Percentiles rank a stretch among this genome's conserved stretches.
Evolutionary conservation across 192 early-diverging fungal species (phyloP).

Genomic region (Coemansia sp.): DNA sequence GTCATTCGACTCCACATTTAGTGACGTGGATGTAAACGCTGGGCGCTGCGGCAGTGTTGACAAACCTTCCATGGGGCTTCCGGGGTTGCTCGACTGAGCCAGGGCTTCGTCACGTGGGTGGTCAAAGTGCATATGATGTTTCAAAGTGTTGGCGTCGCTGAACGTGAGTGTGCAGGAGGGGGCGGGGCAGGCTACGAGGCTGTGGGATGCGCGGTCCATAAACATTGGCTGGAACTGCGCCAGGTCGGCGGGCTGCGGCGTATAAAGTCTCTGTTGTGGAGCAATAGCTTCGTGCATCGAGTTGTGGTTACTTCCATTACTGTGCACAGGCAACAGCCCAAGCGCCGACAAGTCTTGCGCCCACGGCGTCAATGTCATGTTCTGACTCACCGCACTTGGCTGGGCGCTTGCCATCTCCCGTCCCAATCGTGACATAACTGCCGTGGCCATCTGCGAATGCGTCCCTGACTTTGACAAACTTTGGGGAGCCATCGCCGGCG

Average conservation of each 20-base stretch:
- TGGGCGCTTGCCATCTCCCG: slow-evolving; percentile 7
- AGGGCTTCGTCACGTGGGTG: slow-evolving; percentile 22
- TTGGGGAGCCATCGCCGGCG: slow-evolving; percentile 12
- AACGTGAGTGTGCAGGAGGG: slow-evolving; percentile 24
- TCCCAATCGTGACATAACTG: slow-evolving; percentile 30
- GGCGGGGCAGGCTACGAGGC: slow-evolving; percentile 21
- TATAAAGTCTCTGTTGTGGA: slow-evolving; percentile 11
- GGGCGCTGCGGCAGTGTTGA: slow-evolving; percentile 23
- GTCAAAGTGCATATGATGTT: slow-evolving; percentile 41
- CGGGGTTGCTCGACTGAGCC: slow-evolving; percentile 29
- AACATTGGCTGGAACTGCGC: slow-evolving; percentile 34
- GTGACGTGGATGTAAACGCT: background rate
- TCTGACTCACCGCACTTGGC: background rate
- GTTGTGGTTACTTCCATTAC: slow-evolving; percentile 4
- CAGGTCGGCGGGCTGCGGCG: slow-evolving; percentile 36
- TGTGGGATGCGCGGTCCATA: slow-evolving; percentile 1
- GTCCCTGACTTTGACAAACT: slow-evolving; percentile 18
- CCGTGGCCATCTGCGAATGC: slow-evolving; percentile 44
- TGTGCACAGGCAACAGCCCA: slow-evolving; percentile 17
- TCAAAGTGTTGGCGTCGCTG: slow-evolving; percentile 40
- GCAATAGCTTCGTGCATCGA: slow-evolving; percentile 6
- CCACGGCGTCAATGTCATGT: slow-evolving; percentile 17
- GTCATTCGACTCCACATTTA: slow-evolving; percentile 3
- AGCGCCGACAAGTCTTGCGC: slow-evolving; percentile 18
- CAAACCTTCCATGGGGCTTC: slow-evolving; percentile 32